Evolutionary conservation across 768 basidiomycete species (phyloP).

Genomic region (Amanita phalloides): DNA sequence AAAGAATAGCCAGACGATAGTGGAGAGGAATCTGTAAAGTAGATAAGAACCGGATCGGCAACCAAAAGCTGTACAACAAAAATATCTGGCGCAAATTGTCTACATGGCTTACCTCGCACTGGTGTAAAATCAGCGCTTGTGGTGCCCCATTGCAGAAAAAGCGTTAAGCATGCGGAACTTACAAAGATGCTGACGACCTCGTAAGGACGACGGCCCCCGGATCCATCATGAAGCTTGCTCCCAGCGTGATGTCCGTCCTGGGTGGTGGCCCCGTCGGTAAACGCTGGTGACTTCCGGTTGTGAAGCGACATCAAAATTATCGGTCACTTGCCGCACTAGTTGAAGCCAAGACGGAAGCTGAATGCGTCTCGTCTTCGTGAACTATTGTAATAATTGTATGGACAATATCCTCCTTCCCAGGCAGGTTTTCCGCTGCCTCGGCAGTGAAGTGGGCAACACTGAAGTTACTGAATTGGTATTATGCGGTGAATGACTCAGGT

Average conservation of each 20-base stretch:
- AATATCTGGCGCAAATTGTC: background rate
- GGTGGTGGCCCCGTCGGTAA: background rate
- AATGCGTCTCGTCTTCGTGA: slow-evolving; percentile 10
- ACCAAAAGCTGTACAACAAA: background rate
- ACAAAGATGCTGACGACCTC: slow-evolving; percentile 8
- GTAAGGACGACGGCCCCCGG: background rate
- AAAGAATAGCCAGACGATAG: slow-evolving; percentile 14
- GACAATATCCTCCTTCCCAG: no score
- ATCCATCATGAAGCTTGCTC: background rate
- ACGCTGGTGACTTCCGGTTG: background rate
- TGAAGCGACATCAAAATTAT: slow-evolving; percentile 8
- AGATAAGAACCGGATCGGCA: slow-evolving; percentile 1
- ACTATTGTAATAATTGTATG: background rate
- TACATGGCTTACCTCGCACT: slow-evolving; percentile 11
- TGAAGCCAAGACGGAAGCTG: slow-evolving; percentile 14
- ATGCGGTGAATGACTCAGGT: no score
- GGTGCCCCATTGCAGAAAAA: slow-evolving; percentile 17
- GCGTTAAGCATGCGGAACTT: slow-evolving; percentile 8
- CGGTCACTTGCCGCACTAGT: slow-evolving; percentile 8
- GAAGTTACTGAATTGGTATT: no score
- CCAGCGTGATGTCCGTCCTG: background rate
- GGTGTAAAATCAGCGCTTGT: slow-evolving; percentile 14
- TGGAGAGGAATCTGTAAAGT: slow-evolving; percentile 13
- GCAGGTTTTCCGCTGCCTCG: no score
- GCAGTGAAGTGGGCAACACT: no score